Conservation (phyloP, 495 filamentous ascomycete genomes). For the Entonaema liquescens region DNA sequence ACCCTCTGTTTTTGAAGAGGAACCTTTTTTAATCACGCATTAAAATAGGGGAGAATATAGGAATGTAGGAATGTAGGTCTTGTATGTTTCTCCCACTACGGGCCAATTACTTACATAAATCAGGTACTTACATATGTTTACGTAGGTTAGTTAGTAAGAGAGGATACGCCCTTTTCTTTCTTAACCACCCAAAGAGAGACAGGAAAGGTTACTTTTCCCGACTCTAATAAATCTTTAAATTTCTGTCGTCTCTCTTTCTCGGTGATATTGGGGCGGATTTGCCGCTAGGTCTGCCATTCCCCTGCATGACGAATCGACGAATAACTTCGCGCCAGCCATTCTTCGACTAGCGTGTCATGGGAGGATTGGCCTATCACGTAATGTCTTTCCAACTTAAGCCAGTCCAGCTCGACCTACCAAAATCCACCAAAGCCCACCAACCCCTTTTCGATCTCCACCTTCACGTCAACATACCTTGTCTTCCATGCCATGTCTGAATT, state of each 20-base stretch:
- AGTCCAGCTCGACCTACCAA: conserved; percentile 16
- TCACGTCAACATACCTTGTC: conserved; percentile 11
- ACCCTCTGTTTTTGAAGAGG: not conserved
- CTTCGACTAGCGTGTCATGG: conserved; percentile 22
- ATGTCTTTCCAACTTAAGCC: conserved; percentile 5
- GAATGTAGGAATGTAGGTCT: not conserved
- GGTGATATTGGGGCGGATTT: conserved; percentile 1
- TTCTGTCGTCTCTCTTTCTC: not conserved
- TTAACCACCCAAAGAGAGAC: too few species aligned
- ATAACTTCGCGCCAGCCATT: conserved; percentile 36
- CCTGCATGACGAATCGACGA: conserved; percentile 37
- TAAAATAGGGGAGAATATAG: not conserved
- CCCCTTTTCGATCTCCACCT: conserved; percentile 17
- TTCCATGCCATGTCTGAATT: conserved; percentile 5
- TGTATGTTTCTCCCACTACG: not conserved
- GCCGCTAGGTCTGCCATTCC: conserved; percentile 23
- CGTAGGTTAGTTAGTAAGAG: not conserved
- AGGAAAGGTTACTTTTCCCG: not conserved
- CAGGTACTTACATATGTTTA: not conserved
- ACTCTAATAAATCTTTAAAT: not conserved
- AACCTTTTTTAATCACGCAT: not conserved
- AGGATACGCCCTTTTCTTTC: too few species aligned
- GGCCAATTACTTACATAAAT: not conserved
- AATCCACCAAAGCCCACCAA: conserved; percentile 10
- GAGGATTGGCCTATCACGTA: conserved; percentile 25